These are phyloP conservation scores for Fomitiporia mediterranea DNA, from an alignment of 1,284 basidiomycete genomes.

Conservation along the genomic window DNA sequence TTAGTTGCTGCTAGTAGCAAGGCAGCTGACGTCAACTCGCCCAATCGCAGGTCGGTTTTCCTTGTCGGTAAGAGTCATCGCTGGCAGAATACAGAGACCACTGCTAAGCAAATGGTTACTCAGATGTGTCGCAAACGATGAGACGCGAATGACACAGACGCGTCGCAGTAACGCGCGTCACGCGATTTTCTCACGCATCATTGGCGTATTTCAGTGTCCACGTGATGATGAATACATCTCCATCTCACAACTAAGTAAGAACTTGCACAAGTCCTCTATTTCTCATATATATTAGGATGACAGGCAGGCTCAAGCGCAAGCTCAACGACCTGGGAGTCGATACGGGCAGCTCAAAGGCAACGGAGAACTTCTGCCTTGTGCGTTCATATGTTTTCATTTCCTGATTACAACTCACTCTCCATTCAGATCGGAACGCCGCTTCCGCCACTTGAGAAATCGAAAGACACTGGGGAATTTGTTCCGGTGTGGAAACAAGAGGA, in stretches of 20 bases:
- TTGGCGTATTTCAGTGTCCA: background rate
- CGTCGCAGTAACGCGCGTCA: background rate
- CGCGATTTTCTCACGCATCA: background rate
- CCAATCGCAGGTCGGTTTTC: constrained; percentile 23
- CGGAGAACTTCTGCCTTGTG: constrained; percentile 86
- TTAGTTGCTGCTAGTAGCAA: background rate
- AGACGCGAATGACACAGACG: background rate
- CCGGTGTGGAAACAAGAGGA: constrained; percentile 98
- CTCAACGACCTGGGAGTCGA: constrained; percentile 79
- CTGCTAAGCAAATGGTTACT: background rate
- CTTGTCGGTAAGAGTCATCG: background rate
- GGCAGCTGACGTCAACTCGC: constrained; percentile 1
- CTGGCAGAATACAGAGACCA: constrained; percentile 27
- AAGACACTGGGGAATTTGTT: constrained; percentile 89
- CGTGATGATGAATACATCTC: background rate
- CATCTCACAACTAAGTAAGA: background rate
- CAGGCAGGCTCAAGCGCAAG: constrained; percentile 63
- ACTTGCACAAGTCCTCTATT: too few relatives aligned
- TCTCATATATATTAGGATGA: constrained; percentile 21
- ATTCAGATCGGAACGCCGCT: constrained; percentile 85
- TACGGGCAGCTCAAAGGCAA: constrained; percentile 60
- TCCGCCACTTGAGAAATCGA: constrained; percentile 82
- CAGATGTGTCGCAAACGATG: background rate
- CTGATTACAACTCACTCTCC: constrained; percentile 18
- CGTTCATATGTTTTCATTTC: constrained; percentile 24